phyloP scores from a whole-genome alignment of 805 yeast genomes.

The Yarrowia yakushimensis region DNA sequence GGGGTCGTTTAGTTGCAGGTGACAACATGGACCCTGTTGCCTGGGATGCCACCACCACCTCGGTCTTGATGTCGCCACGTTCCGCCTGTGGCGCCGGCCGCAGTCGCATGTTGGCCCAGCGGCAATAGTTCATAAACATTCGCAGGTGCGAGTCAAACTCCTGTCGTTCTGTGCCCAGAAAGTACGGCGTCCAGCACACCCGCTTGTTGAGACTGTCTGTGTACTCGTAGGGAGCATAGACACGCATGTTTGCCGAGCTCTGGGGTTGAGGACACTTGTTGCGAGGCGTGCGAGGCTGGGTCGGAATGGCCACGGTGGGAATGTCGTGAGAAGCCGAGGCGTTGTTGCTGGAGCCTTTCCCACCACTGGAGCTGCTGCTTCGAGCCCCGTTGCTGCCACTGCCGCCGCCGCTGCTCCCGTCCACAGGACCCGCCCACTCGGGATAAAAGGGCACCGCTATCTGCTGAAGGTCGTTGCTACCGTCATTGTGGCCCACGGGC shows the following conservation, averaged over 20 bases:
- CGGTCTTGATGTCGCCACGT: conserved; percentile 4
- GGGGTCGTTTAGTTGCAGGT: not conserved
- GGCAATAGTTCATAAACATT: conserved; percentile 26
- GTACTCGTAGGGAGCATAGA: conserved; percentile 34
- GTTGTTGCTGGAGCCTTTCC: not conserved
- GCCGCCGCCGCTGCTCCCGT: not conserved
- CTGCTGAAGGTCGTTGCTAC: conserved; percentile 12
- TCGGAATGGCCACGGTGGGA: not conserved
- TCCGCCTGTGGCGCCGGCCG: conserved; percentile 18
- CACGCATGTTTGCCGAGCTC: conserved; percentile 25
- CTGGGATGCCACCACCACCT: not conserved
- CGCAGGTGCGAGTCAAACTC: conserved; percentile 35
- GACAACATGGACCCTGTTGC: not conserved
- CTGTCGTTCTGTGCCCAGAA: conserved; percentile 34
- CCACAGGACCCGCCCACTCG: conserved; percentile 11
- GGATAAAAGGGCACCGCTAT: conserved; percentile 14
- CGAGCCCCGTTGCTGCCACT: not conserved
- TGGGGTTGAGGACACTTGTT: conserved; percentile 11
- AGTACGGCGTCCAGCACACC: conserved; percentile 35
- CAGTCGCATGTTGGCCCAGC: conserved; percentile 24
- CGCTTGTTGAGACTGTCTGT: conserved; percentile 35
- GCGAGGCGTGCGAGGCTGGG: conserved; percentile 19
- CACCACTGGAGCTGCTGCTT: not conserved
- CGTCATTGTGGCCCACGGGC: not conserved
- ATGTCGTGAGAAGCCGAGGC: not conserved